phyloP scores from a whole-genome alignment of 352 stramenopile genomes.

The Globisporangium acanthophoron region DNA sequence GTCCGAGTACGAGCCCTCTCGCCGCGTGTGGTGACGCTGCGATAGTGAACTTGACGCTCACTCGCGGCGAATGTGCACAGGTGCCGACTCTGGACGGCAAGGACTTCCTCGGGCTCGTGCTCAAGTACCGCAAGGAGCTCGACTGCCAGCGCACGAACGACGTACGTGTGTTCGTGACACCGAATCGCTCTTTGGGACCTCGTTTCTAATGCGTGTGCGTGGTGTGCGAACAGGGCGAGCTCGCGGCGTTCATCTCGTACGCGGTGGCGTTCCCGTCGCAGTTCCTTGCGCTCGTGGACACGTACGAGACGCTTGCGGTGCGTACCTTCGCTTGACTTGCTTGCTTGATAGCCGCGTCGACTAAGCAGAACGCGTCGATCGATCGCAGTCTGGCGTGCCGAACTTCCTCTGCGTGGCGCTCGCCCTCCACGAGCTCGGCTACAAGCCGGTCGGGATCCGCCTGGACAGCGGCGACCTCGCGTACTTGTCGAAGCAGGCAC shows the following conservation, averaged over 20 bases:
- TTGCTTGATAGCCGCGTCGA: background rate
- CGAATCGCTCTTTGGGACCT: background rate
- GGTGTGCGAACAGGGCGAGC: slow-evolving; percentile 83
- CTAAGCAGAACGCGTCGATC: background rate
- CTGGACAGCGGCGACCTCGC: slow-evolving; percentile 98
- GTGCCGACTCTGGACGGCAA: slow-evolving; percentile 51
- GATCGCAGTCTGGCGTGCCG: slow-evolving; percentile 81
- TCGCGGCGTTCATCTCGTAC: slow-evolving; percentile 98
- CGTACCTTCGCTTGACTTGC: slow-evolving; percentile 1
- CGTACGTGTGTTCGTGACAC: slow-evolving; percentile 23
- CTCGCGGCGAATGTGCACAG: background rate
- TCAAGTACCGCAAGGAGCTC: slow-evolving; percentile 78
- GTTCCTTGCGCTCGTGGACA: slow-evolving; percentile 98
- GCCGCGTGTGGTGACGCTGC: too few species aligned
- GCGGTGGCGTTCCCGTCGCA: slow-evolving; percentile 94
- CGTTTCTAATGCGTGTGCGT: background rate
- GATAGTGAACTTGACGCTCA: background rate
- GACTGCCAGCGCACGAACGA: slow-evolving; percentile 74
- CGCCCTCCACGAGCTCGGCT: slow-evolving; percentile 89
- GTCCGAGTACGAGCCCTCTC: slow-evolving; percentile 36
- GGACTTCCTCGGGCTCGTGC: slow-evolving; percentile 76
- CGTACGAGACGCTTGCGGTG: slow-evolving; percentile 95
- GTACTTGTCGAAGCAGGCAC: slow-evolving; percentile 91
- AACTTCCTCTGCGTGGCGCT: slow-evolving; percentile 98
- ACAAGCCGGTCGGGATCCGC: slow-evolving; percentile 91